Evolutionary conservation across 768 basidiomycete species (phyloP).

Genomic region (Serpula lacrymans): DNA sequence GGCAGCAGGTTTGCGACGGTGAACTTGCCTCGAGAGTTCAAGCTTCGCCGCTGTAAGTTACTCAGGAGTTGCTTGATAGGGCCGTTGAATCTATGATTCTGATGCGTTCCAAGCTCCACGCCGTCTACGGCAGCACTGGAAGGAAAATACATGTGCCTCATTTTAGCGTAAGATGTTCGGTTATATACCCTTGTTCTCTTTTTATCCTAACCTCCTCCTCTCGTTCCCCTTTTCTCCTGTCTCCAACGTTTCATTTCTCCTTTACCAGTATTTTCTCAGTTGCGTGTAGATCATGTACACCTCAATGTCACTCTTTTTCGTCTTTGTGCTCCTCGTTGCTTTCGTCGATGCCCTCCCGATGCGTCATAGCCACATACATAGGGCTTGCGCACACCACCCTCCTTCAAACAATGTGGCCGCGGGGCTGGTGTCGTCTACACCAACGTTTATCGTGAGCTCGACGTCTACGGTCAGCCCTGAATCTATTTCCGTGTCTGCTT

Average conservation of each 20-base stretch:
- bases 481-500: not conserved
- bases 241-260: no score
- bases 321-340: slow-evolving; percentile 21
- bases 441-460: slow-evolving; percentile 4
- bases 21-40: no score
- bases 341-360: slow-evolving; percentile 19
- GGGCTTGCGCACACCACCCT: not conserved
- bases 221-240: slow-evolving; percentile 4
- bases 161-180: slow-evolving; percentile 31
- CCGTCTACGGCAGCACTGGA: no score
- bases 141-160: no score
- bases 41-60: no score
- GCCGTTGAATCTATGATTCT: no score
- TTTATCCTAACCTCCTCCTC: slow-evolving; percentile 7
- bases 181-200: slow-evolving; percentile 15
- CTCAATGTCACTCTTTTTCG: slow-evolving; percentile 20
- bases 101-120: no score
- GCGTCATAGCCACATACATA: slow-evolving; percentile 11
- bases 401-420: slow-evolving; percentile 7
- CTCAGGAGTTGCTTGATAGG: no score
- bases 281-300: slow-evolving; percentile 23
- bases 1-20: no score
- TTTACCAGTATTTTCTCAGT: slow-evolving; percentile 4
- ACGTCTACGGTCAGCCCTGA: slow-evolving; percentile 1
- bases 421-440: slow-evolving; percentile 8